Evolutionary conservation across 345 rosid genomes (phyloP).

Genomic region (Eucalyptus marginata): DNA sequence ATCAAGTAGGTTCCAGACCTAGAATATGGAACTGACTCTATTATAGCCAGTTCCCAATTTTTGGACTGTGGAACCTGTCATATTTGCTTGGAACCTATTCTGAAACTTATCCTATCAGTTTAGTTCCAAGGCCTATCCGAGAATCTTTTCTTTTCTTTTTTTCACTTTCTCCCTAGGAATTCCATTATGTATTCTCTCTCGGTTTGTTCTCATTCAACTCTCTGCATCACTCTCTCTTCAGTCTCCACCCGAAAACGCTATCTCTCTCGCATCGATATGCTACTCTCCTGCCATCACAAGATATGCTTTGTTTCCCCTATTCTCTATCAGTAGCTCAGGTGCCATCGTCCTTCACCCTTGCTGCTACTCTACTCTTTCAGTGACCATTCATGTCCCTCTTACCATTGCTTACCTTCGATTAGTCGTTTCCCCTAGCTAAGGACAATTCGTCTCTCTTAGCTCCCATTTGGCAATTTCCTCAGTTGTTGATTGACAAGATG

Average conservation of each 20-base stretch:
- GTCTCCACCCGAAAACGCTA: neutral
- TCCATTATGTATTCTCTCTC: neutral
- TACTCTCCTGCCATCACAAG: neutral
- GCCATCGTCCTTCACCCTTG: neutral
- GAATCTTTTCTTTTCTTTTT: neutral
- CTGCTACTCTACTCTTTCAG: neutral
- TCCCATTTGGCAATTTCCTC: neutral
- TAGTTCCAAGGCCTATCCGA: fast-evolving
- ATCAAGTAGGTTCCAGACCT: neutral
- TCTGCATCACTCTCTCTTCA: neutral
- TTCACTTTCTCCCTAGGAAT: neutral
- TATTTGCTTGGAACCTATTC: neutral
- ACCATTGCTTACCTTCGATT: neutral
- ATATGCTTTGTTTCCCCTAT: neutral
- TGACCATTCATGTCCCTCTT: neutral
- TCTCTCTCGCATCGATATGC: neutral
- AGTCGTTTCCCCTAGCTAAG: neutral
- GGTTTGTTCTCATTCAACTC: neutral
- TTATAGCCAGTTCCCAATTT: neutral
- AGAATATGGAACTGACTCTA: neutral
- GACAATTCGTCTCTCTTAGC: neutral
- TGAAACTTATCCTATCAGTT: fast-evolving
- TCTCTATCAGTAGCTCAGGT: neutral
- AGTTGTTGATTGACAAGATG: neutral
- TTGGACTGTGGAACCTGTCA: fast-evolving